Evolutionary conservation across 306 rosid genomes (phyloP).

Genomic region (Hippophae gyantsensis): DNA sequence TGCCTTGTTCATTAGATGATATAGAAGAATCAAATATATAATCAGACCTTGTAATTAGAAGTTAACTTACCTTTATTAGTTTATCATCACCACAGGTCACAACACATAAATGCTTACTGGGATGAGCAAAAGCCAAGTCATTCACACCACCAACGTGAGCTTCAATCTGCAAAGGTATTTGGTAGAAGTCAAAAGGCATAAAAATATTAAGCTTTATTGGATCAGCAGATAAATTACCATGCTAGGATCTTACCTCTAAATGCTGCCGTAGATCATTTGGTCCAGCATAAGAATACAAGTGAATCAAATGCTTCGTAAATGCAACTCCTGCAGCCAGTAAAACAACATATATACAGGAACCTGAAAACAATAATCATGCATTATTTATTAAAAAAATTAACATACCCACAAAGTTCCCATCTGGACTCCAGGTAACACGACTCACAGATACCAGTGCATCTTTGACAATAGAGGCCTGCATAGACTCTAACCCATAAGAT

Average conservation of each 20-base stretch:
- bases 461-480: conserved; percentile 53
- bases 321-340: conserved; percentile 65
- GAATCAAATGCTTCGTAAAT: conserved; percentile 75
- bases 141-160: conserved; percentile 84
- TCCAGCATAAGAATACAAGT: conserved; percentile 54
- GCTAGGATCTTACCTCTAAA: conserved; percentile 41
- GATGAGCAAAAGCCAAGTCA: conserved; percentile 89
- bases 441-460: conserved; percentile 58
- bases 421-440: conserved; percentile 82
- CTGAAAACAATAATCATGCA: conserved; percentile 10
- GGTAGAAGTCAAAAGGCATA: conserved; percentile 20
- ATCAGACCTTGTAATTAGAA: conserved; percentile 14
- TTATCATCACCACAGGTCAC: conserved; percentile 90
- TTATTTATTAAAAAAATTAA: conserved; percentile 12
- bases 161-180: conserved; percentile 42
- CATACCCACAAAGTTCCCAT: conserved; percentile 81
- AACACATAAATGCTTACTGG: conserved; percentile 62
- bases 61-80: conserved; percentile 55
- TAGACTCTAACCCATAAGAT: conserved; percentile 29
- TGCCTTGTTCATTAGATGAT: conserved; percentile 22
- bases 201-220: conserved; percentile 16
- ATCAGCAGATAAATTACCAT: conserved; percentile 15
- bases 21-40: conserved; percentile 8
- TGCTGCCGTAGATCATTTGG: conserved; percentile 57
- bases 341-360: conserved; percentile 15